Percentiles rank a stretch among this genome's conserved stretches.
phyloP scores from a whole-genome alignment of 345 rosid species.

The Viola odorata region DNA sequence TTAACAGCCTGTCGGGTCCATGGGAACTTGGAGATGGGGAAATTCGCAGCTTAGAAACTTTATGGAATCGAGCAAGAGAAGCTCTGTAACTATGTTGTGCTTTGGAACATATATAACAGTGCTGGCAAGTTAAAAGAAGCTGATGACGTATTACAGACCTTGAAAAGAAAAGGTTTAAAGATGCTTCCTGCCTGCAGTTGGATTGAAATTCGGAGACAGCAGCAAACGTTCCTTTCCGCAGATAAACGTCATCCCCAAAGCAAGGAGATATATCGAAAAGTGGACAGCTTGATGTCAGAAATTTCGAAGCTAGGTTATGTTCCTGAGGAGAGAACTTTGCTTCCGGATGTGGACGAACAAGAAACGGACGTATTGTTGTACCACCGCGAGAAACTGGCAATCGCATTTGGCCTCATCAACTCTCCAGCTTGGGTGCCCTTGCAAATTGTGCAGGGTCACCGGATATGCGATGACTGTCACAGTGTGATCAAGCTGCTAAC shows the following conservation, averaged over 20 bases:
- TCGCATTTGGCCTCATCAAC: constrained; percentile 70
- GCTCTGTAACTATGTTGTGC: constrained; percentile 67
- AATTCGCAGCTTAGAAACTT: constrained; percentile 69
- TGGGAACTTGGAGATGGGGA: constrained; percentile 71
- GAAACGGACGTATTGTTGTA: constrained; percentile 40
- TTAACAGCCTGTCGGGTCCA: constrained; percentile 75
- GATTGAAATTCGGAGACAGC: constrained; percentile 56
- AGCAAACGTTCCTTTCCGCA: constrained; percentile 58
- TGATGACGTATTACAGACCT: constrained; percentile 49
- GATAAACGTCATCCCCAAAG: constrained; percentile 48
- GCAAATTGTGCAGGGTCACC: constrained; percentile 79
- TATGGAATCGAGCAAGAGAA: constrained; percentile 80
- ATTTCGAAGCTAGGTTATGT: constrained; percentile 49
- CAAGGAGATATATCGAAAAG: constrained; percentile 53
- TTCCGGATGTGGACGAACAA: constrained; percentile 70
- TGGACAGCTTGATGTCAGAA: constrained; percentile 56
- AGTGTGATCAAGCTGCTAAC: constrained; percentile 59
- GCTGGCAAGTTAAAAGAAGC: constrained; percentile 69
- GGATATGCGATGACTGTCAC: constrained; percentile 77
- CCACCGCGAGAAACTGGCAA: constrained; percentile 81
- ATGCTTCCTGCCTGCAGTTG: constrained; percentile 76
- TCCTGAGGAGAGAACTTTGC: constrained; percentile 38
- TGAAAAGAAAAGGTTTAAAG: constrained; percentile 66
- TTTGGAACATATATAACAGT: constrained; percentile 66
- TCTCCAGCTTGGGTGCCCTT: constrained; percentile 46